Base-by-base conservation (phyloP, 1,284 basidiomycete species). In the Polyporus tsugae region DNA sequence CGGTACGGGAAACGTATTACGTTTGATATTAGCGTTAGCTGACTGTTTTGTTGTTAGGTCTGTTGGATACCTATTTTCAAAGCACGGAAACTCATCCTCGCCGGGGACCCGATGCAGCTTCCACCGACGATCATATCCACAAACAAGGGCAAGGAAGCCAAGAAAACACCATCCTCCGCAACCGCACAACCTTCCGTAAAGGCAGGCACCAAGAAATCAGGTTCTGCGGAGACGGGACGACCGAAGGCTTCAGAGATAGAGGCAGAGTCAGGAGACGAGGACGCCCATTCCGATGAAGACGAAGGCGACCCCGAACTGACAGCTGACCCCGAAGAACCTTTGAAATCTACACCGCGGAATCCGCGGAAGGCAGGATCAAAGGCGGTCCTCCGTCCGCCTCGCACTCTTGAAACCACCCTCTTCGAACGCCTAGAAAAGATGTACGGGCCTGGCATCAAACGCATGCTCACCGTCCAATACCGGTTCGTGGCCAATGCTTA, bases 11-110 rank as follows among this genome's bases (percentile, higher is more conserved):
- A 73, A 81, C 29, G 29, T 29, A 29, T 74, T 36, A 13, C 25
- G 9, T 33, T 22, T 22, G 72, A 46, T 46, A 10, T 25, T 6
- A 2, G 22, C 22, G 11, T 39, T 15, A 10, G n/a, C 11, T 38
- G 9, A 60, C 15, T 25, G 25, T 33, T 36, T 36, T 15, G 38
- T 22, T 60, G n/a, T 19, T 67, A 95, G 93, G 93, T 94, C 3
- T 98, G 97, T 80, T 98, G 97, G 96, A 91, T 98, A 39, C 96
- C 97, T 0, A 93, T 98, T 62, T 87, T 97, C 77, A 96, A 96
- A 79, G 91, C 88, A 2, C 91, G 90, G 79, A 97, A 95, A 77
- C 83, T 98, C 60, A 94, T 98, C 13, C 83, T 98, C 6, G 96
- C 95, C 1, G 94, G 96, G 0, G 94, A 97, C 80, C 95, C 95